Evolutionary conservation across 805 yeast genomes (phyloP), one percentile per base, ranked within the genome.

Genomic region (Kodamaea leandrae): DNA sequence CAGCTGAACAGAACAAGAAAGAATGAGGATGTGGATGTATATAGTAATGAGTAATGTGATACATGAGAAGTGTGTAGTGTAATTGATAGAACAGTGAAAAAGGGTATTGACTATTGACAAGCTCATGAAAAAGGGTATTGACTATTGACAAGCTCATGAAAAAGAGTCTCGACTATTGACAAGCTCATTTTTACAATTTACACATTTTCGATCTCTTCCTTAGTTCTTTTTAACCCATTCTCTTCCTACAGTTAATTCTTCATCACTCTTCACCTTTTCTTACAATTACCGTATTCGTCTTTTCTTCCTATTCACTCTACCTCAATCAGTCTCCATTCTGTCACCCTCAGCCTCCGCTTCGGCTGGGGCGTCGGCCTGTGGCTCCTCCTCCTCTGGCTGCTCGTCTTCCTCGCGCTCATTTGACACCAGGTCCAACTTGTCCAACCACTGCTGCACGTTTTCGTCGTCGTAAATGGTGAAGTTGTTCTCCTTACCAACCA

Each of bases 381-480:
- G 46, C 8, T 43, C 52, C 13, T 50, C 52, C 8, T 50, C 60
- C 15, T 58, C 66, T 32, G 57, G 65, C 18, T 63, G 72, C 10
- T 61, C 61, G 28, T 66, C 76, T 53, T 72, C 66, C 41, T 64
- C 65, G 67, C 86, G 73, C 13, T 75, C 73, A 49, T 81, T 76
- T 4, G 83, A 63, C 18, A 81, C 76, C 3, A 83, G 69, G 53
- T 83, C 95, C 48, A 87, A 75, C 53, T 76, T 72, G 52, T 82
- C 86, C 45, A 87, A 74, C 95, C 95, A 87, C 47, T 77, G 86
- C 50, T 78, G 82, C 27, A 90, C 96, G 18, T 75, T 80, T 36
- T 87, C 97, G 54, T 89, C 95, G 49, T 93, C 98, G 52, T 85
- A 82, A 41, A 85, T 67, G 18, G 81, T 78, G 66, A 91, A 89